Evolutionary conservation across 2,329 filamentous ascomycete genomes (phyloP).

Genomic region (Fusarium proliferatum): DNA sequence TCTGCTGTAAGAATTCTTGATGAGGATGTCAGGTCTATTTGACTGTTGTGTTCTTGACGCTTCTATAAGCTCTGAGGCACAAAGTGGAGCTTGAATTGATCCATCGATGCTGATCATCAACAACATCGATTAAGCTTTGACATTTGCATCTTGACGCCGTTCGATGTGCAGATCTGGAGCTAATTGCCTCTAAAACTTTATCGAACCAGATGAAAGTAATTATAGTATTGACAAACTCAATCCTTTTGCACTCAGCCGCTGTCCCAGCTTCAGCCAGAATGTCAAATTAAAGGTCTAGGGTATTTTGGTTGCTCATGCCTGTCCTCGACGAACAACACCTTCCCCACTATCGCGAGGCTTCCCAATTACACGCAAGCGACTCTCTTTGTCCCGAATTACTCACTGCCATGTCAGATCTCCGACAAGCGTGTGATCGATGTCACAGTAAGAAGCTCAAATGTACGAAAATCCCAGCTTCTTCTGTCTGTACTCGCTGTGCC

Average conservation of each 20-base stretch:
- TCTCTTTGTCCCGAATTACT: neutral
- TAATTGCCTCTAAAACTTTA: no score
- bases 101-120: no score
- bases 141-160: neutral
- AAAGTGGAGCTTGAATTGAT: neutral
- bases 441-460: slow-evolving; percentile 61
- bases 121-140: neutral
- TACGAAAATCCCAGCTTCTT: slow-evolving; percentile 51
- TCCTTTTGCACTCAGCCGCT: neutral
- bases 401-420: slow-evolving; percentile 39
- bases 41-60: no score
- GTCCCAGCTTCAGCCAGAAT: neutral
- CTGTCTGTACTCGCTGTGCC: slow-evolving; percentile 54
- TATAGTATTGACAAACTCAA: rapidly evolving
- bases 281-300: neutral
- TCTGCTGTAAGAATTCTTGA: neutral
- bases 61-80: rapidly evolving
- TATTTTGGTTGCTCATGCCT: neutral
- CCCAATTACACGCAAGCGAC: neutral
- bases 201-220: neutral
- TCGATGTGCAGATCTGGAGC: neutral
- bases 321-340: neutral
- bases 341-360: neutral
- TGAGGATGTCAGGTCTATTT: neutral
- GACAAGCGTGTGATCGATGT: slow-evolving; percentile 57